Base-by-base conservation (phyloP, 2,329 filamentous ascomycete genomes). In the Beauveria australis region DNA sequence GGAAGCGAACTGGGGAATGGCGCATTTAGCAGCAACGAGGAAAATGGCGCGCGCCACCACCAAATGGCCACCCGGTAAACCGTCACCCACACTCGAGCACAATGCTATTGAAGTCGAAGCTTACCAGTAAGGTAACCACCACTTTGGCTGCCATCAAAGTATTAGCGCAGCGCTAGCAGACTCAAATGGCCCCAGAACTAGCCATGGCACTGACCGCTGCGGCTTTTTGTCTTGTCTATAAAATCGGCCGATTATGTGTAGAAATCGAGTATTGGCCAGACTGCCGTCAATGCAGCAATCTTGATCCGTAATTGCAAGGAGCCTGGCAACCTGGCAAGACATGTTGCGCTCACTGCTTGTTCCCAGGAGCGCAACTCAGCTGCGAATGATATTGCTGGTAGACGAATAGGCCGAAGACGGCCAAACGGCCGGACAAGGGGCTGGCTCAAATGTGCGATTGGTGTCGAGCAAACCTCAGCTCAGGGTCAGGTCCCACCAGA, bases 11-110 rank as follows among this genome's bases (percentile, higher is more conserved):
- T 52, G 56, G 47, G 47, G 56, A 16, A 49, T 33, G 44, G 37
- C 24, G 37, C 47, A 52, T 47, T 52, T 49, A n/a, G 44, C 10
- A 47, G 28, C 19, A n/a, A 24, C 28, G 6, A 47, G 46, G 46
- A 44, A 48, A 59, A 52, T 59, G 37, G 56, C 37, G 56, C 24
- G 44, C 56, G 47, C 56, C 56, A 59, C 56, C 56, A 59, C 46
- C 12, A 43, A 24, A 33, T 55, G 12, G 24, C 26, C 41, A 26
- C 24, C 41, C 26, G n/a, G 37, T 12, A 28, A 37, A 37, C 40
- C 52, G 33, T 54, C 19, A 19, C 33, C 26, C 12, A 40, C 30
- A n/a, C 14, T 14, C 37, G 10, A 26, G 19, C 33, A 53, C 26
- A 46, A 55, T 47, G 53, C 10, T 28, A 47, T 56, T 47, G 24